phyloP scores from a whole-genome alignment of 345 rosid species.

The Rhodomyrtus tomentosa region DNA sequence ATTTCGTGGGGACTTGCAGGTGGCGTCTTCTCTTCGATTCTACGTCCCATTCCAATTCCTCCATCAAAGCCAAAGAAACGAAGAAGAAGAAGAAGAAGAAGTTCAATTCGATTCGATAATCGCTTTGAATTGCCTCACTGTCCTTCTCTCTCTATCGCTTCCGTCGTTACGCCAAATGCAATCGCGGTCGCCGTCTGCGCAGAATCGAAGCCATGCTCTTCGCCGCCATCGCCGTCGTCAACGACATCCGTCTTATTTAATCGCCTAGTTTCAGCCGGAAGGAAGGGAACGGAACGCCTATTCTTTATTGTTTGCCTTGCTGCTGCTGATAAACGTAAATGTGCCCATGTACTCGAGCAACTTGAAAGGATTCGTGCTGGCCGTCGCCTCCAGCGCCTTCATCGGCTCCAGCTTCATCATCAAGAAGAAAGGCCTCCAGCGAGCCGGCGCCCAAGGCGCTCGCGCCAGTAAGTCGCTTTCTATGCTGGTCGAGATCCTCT shows the following conservation, averaged over 20 bases:
- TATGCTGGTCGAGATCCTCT: background rate
- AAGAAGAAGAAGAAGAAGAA: background rate
- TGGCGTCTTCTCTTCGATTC: background rate
- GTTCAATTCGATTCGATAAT: background rate
- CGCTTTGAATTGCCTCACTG: background rate
- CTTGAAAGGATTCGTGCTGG: conserved; percentile 53
- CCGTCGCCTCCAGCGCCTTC: conserved; percentile 62
- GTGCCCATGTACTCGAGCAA: conserved; percentile 47
- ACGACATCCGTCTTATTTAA: no score
- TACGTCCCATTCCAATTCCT: background rate
- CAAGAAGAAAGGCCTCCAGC: conserved; percentile 72
- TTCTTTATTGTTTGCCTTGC: background rate
- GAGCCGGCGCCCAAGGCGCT: conserved; percentile 49
- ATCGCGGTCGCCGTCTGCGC: background rate
- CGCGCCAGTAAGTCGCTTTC: conserved; percentile 37
- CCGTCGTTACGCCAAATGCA: background rate
- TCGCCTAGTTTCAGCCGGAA: no score
- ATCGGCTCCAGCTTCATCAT: conserved; percentile 79
- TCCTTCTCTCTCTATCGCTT: background rate
- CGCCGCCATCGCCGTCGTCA: background rate
- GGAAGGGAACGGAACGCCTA: no score
- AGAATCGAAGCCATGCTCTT: background rate
- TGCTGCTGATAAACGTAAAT: background rate
- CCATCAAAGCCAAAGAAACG: background rate
- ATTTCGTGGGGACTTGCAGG: no score